Evolutionary conservation across 1,284 basidiomycete genomes (phyloP).

Genomic region (Pascua guehoae): DNA sequence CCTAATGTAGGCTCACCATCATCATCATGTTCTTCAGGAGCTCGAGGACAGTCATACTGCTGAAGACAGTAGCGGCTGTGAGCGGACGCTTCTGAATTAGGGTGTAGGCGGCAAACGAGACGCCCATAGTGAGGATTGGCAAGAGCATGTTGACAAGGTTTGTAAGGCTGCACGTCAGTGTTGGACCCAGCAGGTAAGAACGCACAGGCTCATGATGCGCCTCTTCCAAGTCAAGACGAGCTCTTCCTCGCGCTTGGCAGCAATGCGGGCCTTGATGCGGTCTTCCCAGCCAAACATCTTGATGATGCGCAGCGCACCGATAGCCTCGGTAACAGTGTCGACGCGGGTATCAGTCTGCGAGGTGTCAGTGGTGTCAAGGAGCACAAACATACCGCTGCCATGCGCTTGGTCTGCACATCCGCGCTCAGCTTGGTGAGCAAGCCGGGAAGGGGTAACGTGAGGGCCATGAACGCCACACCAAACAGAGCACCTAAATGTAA

Average conservation of each 20-base stretch:
- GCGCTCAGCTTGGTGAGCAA: constrained; percentile 39
- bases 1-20: not conserved
- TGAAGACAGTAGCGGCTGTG: constrained; percentile 49
- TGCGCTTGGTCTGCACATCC: constrained; percentile 34
- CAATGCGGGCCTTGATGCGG: constrained; percentile 56
- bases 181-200: not conserved
- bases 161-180: constrained; percentile 8
- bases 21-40: constrained; percentile 39
- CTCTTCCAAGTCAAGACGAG: constrained; percentile 50
- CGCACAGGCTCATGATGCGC: constrained; percentile 38
- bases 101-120: constrained; percentile 63
- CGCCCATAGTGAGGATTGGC: constrained; percentile 63
- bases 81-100: constrained; percentile 52
- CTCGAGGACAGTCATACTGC: constrained; percentile 48
- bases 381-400: constrained; percentile 22
- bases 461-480: constrained; percentile 56
- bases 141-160: constrained; percentile 56
- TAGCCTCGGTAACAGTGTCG: constrained; percentile 54
- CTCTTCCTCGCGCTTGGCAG: constrained; percentile 59
- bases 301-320: constrained; percentile 54
- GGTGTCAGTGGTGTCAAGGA: too few species aligned
- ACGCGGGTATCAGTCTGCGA: constrained; percentile 54
- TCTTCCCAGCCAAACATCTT: constrained; percentile 69
- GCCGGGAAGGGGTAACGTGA: constrained; percentile 57
- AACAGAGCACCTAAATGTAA: constrained; percentile 52